These are phyloP conservation scores for Sugiyamaella pinicola DNA, from an alignment of 1,139 yeast species.

Conservation along the genomic window DNA sequence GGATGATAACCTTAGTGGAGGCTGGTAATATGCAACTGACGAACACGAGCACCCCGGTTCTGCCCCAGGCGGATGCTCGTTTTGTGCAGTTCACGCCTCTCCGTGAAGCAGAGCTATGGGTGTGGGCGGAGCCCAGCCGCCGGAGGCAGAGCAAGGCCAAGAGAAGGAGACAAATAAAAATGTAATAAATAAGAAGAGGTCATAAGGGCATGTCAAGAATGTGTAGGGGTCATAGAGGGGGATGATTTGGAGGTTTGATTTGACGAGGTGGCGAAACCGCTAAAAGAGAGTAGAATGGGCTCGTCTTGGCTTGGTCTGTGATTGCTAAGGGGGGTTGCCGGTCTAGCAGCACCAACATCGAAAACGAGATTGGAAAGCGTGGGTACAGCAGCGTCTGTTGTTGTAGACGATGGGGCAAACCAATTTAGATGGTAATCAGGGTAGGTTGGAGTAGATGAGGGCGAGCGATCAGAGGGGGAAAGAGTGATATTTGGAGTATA, in stretches of 20 bases:
- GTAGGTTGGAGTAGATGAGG: neutral
- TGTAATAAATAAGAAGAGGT: constrained; percentile 12
- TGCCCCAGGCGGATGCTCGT: too few species aligned
- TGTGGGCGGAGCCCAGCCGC: too few species aligned
- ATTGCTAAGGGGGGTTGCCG: constrained; percentile 7
- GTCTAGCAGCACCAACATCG: constrained; percentile 14
- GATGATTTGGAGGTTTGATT: constrained; percentile 12
- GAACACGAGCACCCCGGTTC: too few species aligned
- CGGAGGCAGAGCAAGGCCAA: neutral
- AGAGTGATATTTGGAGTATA: constrained; percentile 2
- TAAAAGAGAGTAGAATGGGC: constrained; percentile 16
- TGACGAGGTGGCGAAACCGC: constrained; percentile 11
- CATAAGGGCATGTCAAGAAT: neutral
- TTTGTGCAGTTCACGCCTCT: too few species aligned
- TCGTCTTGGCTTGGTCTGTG: neutral
- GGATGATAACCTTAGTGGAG: constrained; percentile 15
- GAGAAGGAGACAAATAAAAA: neutral
- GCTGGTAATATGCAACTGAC: too few species aligned
- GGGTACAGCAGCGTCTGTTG: neutral
- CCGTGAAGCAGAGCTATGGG: too few species aligned
- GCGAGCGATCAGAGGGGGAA: neutral
- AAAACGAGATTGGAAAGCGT: constrained; percentile 10
- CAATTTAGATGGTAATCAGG: constrained; percentile 6
- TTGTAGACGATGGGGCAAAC: constrained; percentile 2
- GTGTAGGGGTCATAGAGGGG: constrained; percentile 12